These are phyloP conservation scores for Eucalyptus tenuipes DNA, from an alignment of 345 rosid genomes.

Conservation along the genomic window DNA sequence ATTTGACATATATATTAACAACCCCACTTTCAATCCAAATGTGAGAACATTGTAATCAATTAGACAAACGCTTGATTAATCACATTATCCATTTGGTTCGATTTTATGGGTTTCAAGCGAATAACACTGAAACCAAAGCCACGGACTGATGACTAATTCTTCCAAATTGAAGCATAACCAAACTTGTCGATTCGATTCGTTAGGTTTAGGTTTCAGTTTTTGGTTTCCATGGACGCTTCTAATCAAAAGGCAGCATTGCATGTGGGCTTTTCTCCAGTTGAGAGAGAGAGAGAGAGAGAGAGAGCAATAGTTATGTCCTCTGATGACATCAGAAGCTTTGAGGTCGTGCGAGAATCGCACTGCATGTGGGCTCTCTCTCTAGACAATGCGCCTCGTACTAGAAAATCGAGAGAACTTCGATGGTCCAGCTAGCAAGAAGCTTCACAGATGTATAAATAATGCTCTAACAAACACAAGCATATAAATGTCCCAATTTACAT, in stretches of 20 bases:
- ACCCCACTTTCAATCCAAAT: neutral
- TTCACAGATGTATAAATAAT: neutral
- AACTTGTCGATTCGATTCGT: neutral
- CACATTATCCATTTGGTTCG: neutral
- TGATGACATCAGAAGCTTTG: neutral
- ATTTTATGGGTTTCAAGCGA: neutral
- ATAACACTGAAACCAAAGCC: neutral
- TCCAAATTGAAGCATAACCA: neutral
- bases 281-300: too few species aligned
- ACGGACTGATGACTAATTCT: neutral
- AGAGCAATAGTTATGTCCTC: neutral
- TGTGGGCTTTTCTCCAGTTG: too few species aligned
- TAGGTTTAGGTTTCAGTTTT: neutral
- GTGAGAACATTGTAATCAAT: neutral
- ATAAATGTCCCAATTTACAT: neutral
- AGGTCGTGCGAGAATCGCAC: neutral
- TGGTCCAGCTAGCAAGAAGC: neutral
- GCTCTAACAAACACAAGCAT: neutral
- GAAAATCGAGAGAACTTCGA: neutral
- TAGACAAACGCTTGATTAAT: neutral
- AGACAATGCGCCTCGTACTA: neutral
- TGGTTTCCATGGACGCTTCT: neutral
- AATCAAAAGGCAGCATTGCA: neutral
- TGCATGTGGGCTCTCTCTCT: neutral
- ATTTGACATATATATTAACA: neutral